Conservation (phyloP, 1,139 yeast genomes). For the Lodderomyces parapsilosis region DNA sequence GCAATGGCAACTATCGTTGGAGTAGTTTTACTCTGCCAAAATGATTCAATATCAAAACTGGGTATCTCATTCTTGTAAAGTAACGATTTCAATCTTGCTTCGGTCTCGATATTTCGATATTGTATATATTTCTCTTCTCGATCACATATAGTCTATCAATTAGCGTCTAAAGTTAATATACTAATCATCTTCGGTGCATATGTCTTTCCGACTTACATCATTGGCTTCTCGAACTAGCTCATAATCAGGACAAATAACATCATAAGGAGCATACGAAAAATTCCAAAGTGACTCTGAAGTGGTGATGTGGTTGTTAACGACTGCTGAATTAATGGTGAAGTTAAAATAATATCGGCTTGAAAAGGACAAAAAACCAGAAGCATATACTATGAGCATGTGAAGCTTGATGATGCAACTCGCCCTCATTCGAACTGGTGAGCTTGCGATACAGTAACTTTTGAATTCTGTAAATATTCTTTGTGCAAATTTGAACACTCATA, state of each 20-base stretch:
- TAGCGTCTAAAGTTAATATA: conserved; percentile 2
- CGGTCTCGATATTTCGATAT: conserved; percentile 31
- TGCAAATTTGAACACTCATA: neutral
- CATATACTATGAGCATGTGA: neutral
- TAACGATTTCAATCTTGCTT: conserved; percentile 28
- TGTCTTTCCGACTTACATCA: conserved; percentile 22
- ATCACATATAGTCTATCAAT: conserved; percentile 20
- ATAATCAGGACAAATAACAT: conserved; percentile 40
- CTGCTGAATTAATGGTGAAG: neutral
- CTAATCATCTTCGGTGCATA: neutral
- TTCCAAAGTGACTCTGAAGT: conserved; percentile 11
- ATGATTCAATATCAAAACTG: conserved; percentile 29
- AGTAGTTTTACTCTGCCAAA: conserved; percentile 16
- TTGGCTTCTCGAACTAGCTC: conserved; percentile 37
- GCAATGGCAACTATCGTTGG: conserved; percentile 52
- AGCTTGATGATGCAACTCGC: neutral
- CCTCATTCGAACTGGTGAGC: neutral
- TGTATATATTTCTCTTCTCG: conserved; percentile 39
- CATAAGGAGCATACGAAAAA: conserved; percentile 37
- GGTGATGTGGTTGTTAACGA: neutral
- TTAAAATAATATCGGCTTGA: neutral
- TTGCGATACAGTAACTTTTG: neutral
- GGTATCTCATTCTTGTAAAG: conserved; percentile 39
- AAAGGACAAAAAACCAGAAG: neutral
- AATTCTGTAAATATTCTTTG: neutral